These are phyloP conservation scores for Trametes coccinea DNA, from an alignment of 768 basidiomycete species.

Conservation along the genomic window DNA sequence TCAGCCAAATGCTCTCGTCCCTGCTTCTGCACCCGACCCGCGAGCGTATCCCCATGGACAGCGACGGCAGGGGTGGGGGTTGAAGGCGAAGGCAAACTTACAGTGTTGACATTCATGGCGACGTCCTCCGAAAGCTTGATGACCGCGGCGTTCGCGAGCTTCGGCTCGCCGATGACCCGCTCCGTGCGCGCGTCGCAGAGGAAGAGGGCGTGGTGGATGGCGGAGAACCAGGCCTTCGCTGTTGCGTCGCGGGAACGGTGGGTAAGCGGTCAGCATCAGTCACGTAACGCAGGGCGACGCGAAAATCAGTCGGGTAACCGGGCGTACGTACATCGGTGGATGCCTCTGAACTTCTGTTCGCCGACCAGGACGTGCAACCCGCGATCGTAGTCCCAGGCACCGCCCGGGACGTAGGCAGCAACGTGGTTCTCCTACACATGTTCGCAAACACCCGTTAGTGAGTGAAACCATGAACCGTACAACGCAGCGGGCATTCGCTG, in stretches of 20 bases:
- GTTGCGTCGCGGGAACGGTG: neutral
- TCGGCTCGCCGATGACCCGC: slow-evolving; percentile 46
- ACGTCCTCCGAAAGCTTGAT: slow-evolving; percentile 30
- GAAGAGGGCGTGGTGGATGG: slow-evolving; percentile 45
- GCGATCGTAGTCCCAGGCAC: slow-evolving; percentile 35
- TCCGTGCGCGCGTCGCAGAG: slow-evolving; percentile 44
- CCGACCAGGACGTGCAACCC: slow-evolving; percentile 49
- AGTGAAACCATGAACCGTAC: neutral
- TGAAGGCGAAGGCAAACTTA: neutral
- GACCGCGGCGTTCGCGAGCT: slow-evolving; percentile 31
- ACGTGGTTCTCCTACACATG: slow-evolving; percentile 25
- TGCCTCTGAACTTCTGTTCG: slow-evolving; percentile 47
- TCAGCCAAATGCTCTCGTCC: neutral
- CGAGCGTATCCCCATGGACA: neutral
- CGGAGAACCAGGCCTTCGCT: slow-evolving; percentile 37
- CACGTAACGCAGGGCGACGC: neutral
- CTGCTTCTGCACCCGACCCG: neutral
- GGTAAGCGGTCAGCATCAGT: slow-evolving; percentile 15
- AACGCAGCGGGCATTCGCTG: slow-evolving; percentile 26
- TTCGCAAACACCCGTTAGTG: neutral
- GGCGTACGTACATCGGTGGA: slow-evolving; percentile 39
- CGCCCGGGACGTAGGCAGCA: slow-evolving; percentile 29
- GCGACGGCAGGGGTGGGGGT: neutral
- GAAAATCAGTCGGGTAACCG: neutral
- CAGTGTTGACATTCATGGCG: slow-evolving; percentile 19